A percentile compares a stretch with the other conserved stretches of the same genome.
Evolutionary conservation across 148 eudicot genomes (phyloP).

Genomic region (Nyssa sinensis): DNA sequence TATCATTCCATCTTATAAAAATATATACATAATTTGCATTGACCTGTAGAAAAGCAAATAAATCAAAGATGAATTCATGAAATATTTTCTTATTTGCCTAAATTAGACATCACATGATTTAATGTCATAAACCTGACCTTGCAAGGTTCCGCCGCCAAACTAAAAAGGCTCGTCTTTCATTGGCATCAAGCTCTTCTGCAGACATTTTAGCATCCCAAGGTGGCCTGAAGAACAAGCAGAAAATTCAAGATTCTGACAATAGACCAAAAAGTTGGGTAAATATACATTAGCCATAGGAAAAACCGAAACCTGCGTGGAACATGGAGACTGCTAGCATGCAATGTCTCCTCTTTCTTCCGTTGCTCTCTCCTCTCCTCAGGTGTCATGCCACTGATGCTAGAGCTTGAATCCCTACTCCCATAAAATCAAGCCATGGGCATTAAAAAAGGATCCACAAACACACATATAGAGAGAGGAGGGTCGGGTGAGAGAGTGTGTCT

Average conservation of each 20-base stretch:
- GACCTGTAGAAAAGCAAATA: background rate
- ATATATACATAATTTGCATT: background rate
- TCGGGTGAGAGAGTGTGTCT: no score
- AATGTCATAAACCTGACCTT: slow-evolving; percentile 43
- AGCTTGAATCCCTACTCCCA: slow-evolving; percentile 61
- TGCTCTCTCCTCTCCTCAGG: slow-evolving; percentile 60
- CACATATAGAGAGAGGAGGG: background rate
- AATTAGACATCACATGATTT: background rate
- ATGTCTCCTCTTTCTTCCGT: slow-evolving; percentile 76
- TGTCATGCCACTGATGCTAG: slow-evolving; percentile 53
- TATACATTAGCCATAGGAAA: background rate
- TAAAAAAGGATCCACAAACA: background rate
- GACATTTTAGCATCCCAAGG: slow-evolving; percentile 84
- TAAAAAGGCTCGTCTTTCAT: slow-evolving; percentile 77
- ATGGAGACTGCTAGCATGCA: slow-evolving; percentile 85
- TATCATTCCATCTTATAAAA: background rate
- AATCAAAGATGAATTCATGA: background rate
- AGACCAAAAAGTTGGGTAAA: background rate
- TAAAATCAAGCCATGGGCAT: slow-evolving; percentile 4
- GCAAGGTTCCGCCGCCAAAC: slow-evolving; percentile 92
- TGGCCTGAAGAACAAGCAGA: slow-evolving; percentile 55
- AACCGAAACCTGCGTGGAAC: slow-evolving; percentile 88
- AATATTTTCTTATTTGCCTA: background rate
- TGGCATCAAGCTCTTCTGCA: slow-evolving; percentile 82
- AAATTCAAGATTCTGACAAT: background rate